Evolutionary conservation across 495 filamentous ascomycete genomes (phyloP).

Genomic region (Lophium mytilinum): DNA sequence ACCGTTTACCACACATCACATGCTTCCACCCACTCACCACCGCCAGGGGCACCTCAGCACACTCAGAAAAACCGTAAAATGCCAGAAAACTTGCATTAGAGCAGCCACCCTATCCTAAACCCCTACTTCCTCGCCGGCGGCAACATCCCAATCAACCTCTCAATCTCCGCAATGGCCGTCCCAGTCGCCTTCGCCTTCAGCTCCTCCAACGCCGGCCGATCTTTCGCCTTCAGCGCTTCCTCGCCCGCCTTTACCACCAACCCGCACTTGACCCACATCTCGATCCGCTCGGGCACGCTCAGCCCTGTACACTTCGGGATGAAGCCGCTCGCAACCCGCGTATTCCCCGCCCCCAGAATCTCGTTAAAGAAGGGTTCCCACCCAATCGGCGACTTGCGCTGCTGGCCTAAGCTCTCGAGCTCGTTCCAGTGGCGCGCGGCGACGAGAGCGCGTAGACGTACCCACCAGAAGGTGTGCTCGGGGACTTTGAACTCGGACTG

Average conservation of each 20-base stretch:
- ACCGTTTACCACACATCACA: no score
- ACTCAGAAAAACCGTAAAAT: no score
- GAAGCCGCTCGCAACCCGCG: constrained; percentile 72
- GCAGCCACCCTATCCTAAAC: no score
- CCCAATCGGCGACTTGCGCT: constrained; percentile 79
- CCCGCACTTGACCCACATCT: constrained; percentile 96
- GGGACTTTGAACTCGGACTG: constrained; percentile 88
- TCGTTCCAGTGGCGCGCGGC: constrained; percentile 85
- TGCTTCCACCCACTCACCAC: no score
- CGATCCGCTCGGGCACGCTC: constrained; percentile 58
- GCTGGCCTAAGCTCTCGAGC: constrained; percentile 70
- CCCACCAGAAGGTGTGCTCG: constrained; percentile 85
- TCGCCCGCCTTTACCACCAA: constrained; percentile 85
- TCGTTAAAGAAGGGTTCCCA: constrained; percentile 98
- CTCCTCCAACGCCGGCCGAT: constrained; percentile 58
- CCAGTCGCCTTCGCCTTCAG: constrained; percentile 50
- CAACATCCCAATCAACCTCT: constrained; percentile 47
- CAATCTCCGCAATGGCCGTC: constrained; percentile 48
- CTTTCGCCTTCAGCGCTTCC: constrained; percentile 77
- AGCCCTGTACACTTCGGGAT: constrained; percentile 75
- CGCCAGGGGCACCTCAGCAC: no score
- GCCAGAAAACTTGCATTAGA: no score
- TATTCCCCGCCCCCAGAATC: constrained; percentile 79
- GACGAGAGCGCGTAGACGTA: constrained; percentile 80
- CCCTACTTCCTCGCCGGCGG: background rate